Evolutionary conservation across 805 yeast species (phyloP), one percentile per base, ranked within the genome.

Genomic region (Teunomyces cretensis): DNA sequence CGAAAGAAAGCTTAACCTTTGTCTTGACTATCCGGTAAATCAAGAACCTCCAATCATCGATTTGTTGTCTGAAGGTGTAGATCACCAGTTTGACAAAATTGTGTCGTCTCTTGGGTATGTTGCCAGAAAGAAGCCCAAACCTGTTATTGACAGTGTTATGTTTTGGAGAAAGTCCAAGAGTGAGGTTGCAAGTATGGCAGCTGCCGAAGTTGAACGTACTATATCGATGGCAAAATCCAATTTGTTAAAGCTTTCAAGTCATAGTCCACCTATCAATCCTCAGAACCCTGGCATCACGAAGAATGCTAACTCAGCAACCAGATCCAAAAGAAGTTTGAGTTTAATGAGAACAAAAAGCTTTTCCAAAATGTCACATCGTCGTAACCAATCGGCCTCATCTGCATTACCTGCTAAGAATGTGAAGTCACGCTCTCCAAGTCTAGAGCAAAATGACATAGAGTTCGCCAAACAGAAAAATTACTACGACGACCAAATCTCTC

Each of bases 61-160:
- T 32, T 66, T 89, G 12, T 66, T 95, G 12, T 86, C 91, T 0
- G 92, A 86, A 57, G 97, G 97, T 1, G 83, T 80, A 1, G 98
- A 94, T 57, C 83, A 86, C 0, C 80, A 78, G 15, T 92, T 94
- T 60, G 99, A 94, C 64, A 81, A 86, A 56, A 87, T 90, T 42
- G 80, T 95, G 15, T 81, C 81, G 12, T 86, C 97, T 0, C 68
- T 94, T 44, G 99, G 99, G 7, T 88, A 88, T 61, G 88, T 94
- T 31, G 95, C 99, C 1, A 77, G 89, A 45, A 76, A 84, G 19
- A 88, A 89, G 53, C 97, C 98, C 0, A 91, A 89, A 58, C 96
- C 97, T 0, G 97, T 94, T 1, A 90, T 95, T 28, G 99, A 94
- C 63, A 89, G 96, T 6, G 96, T 94, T 48, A 91, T 94, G 98